phyloP scores from a whole-genome alignment of 257 asterid species.

The Gentiana dahurica region DNA sequence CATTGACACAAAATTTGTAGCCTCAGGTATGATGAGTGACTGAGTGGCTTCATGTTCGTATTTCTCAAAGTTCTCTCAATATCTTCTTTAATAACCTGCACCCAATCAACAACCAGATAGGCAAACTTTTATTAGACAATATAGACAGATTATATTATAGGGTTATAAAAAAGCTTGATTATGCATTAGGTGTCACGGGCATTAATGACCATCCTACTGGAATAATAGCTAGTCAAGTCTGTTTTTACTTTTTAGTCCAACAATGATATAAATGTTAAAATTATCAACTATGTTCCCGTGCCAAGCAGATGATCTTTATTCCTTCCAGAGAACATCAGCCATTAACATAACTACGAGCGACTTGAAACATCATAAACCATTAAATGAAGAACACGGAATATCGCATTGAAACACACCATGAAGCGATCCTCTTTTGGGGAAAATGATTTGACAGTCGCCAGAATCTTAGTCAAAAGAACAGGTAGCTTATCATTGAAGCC shows the following conservation, averaged over 20 bases:
- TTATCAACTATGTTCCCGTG: too few species aligned
- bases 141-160: background rate
- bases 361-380: too few species aligned
- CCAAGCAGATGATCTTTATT: too few species aligned
- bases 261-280: background rate
- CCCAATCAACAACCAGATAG: background rate
- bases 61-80: constrained; percentile 82
- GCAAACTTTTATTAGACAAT: background rate
- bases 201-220: too few species aligned
- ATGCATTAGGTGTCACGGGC: too few species aligned
- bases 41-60: constrained; percentile 92
- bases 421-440: constrained; percentile 83
- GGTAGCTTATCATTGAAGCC: constrained; percentile 97
- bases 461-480: constrained; percentile 66
- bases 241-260: background rate
- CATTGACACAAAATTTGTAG: constrained; percentile 76
- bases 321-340: too few species aligned
- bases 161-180: background rate
- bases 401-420: constrained; percentile 37
- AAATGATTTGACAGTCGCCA: constrained; percentile 61
- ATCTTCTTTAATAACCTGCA: constrained; percentile 90
- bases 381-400: background rate
- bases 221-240: too few species aligned
- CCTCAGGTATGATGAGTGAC: constrained; percentile 78
- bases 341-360: too few species aligned